Evolutionary conservation across 306 rosid genomes (phyloP), one percentile per base, ranked within the genome.

Genomic region (Astragalus membranaceus): DNA sequence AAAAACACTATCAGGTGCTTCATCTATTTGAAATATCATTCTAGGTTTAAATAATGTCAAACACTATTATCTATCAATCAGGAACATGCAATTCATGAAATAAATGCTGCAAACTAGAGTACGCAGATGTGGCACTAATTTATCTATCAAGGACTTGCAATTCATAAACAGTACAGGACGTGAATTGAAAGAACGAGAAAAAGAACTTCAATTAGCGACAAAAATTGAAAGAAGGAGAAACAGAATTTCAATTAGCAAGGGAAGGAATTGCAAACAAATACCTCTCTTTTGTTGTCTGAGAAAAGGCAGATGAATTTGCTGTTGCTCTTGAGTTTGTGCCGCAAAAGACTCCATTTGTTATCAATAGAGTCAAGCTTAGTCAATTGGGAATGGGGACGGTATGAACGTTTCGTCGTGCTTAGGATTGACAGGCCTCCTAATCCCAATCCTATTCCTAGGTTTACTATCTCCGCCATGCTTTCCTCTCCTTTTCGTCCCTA

Each of bases 251-350:
- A 41, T 10, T 16, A 14, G 15, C 35, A 13, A 57, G 42, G 0
- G 23, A 37, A 36, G 20, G 11, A 63, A 42, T 41, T 10, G 23
- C 4, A 10, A 17, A 12, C 4, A 10, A 17, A 12, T 20, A 93
- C 99, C 97, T 94, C 67, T 76, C 70, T 88, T 41, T 81, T 84
- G 68, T 82, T 84, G 41, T 80, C 85, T 1, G 97, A 83, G 88
- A 94, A 94, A 14, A 91, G 87, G 82, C 99, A 90, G 15, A 67
- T 70, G 80, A 91, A 77, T 76, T 87, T 81, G 70, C 80, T 85
- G 29, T 78, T 91, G 76, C 80, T 78, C 33, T 72, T 79, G 85
- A 90, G 83, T 41, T 73, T 54, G 65, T 55, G 84, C 57, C 72
- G 96, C 32, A 93, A 75, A 80, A 14, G 17, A 30, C 20, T 63